Evolutionary conservation across 306 rosid species (phyloP), one percentile per base, ranked within the genome.

Genomic region (Clitoria ternatea): DNA sequence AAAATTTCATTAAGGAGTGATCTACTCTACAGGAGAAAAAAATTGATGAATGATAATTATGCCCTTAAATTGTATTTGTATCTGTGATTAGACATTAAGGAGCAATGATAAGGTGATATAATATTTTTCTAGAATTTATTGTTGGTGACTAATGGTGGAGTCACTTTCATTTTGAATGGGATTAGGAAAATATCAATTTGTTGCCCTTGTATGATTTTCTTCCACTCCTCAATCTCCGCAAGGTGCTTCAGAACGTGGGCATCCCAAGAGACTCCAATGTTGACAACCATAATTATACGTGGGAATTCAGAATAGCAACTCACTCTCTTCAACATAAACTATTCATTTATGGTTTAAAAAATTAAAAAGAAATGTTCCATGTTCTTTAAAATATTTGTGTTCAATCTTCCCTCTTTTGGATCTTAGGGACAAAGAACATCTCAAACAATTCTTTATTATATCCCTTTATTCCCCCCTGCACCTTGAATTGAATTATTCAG

Each of bases 141-240:
- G 2, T 14, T 26, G 12, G 10, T 29, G 59, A 78, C 10, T 59
- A 19, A 13, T 20, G 32, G 12, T 43, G 1, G 29, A 18, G 66
- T 75, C 74, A 45, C 64, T 75, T 55, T 75, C 74, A 36, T 54
- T 53, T 55, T 43, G 36, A 69, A 50, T 53, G 67, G 32, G 70
- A 55, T 60, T 80, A 17, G 76, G 69, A 79, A 79, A 18, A 70
- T 14, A 72, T 72, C 74, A 49, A 52, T 79, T 59, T 5, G 27
- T 18, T 52, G 27, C 12, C 36, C 64, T 22, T n/a, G n/a, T n/a
- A n/a, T n/a, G n/a, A 40, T 35, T 68, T 33, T 54, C 7, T 62
- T 70, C 53, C 26, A 23, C 43, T 60, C 75, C 53, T 57, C 66
- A 24, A 13, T 37, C 68, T 47, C 7, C 30, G 48, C 48, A 66